Base-by-base conservation (phyloP, 2,329 filamentous ascomycete genomes). In the Penicillium digitatum region DNA sequence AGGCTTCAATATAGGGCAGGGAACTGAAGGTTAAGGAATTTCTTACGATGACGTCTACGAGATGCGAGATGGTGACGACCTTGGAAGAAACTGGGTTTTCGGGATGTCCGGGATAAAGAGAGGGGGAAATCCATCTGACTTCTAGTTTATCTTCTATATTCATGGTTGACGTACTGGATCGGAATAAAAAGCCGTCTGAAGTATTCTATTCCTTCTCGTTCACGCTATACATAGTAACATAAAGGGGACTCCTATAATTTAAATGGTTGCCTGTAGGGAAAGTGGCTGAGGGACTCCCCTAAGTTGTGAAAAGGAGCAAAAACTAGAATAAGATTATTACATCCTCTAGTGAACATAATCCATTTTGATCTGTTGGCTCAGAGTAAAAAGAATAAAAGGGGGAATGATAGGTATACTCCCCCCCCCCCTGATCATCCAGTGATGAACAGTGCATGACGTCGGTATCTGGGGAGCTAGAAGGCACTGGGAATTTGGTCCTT, bases 31-130 rank as follows among this genome's bases (percentile, higher is more conserved):
- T 24, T 7, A n/a, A 32, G 52, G 43, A 51, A 24, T 32, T 57
- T 50, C 47, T 53, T 37, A 46, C 44, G 52, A 73, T 73, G 70
- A 73, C 70, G 70, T 72, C 70, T 69, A 70, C 68, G 51, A 47
- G 39, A 53, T 44, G 29, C 20, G 27, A 49, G 42, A 44, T 50
- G 48, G 48, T 50, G 48, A 50, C 42, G 43, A 38, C 39, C 39
- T 42, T 42, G 38, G 35, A 31, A 48, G 54, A 48, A 42, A 59
- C 55, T 55, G 22, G 35, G 14, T 26, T 54, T 54, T 59, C 58
- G 60, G 60, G 58, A 62, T 44, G 16, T 35, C 37, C 49, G 44
- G 54, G 27, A 43, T 16, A 50, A 50, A 32, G 32, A 38, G 27
- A 26, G 48, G 57, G 57, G 38, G 9, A n/a, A 27, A 26, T 7